These are phyloP conservation scores for Cystobasidium tubakii DNA, from an alignment of 768 basidiomycete genomes.

Conservation along the genomic window DNA sequence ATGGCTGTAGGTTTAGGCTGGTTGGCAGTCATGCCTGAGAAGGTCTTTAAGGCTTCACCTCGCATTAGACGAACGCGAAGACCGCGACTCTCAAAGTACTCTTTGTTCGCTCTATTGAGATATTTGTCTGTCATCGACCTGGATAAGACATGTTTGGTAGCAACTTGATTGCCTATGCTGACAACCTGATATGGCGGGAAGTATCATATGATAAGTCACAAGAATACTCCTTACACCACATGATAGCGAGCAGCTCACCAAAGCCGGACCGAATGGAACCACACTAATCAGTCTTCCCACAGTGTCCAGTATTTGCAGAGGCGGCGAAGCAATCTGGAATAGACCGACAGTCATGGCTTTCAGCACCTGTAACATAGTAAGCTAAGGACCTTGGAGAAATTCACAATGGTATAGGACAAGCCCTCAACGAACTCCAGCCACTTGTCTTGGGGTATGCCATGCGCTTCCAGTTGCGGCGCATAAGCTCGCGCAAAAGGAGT, in stretches of 20 bases:
- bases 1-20: not conserved
- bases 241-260: too few species aligned
- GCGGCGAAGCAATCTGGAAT: conserved; percentile 6
- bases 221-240: too few species aligned
- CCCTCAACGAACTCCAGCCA: conserved; percentile 20
- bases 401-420: not conserved
- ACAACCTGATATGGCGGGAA: not conserved
- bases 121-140: conserved; percentile 9
- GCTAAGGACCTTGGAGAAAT: not conserved
- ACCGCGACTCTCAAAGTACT: not conserved
- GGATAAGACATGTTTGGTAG: not conserved
- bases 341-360: too few species aligned
- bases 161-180: conserved; percentile 1
- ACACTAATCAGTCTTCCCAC: not conserved
- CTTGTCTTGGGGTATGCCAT: not conserved
- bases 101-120: conserved; percentile 14
- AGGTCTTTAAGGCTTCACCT: not conserved
- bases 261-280: not conserved
- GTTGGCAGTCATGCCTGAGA: not conserved
- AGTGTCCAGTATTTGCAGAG: conserved; percentile 15
- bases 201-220: not conserved
- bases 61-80: conserved; percentile 6
- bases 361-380: not conserved
- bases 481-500: conserved; percentile 8
- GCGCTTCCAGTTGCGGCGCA: not conserved